Percentiles rank a stretch among this genome's conserved stretches.
phyloP scores from a whole-genome alignment of 495 filamentous ascomycete species.

The Penicillium fimorum region DNA sequence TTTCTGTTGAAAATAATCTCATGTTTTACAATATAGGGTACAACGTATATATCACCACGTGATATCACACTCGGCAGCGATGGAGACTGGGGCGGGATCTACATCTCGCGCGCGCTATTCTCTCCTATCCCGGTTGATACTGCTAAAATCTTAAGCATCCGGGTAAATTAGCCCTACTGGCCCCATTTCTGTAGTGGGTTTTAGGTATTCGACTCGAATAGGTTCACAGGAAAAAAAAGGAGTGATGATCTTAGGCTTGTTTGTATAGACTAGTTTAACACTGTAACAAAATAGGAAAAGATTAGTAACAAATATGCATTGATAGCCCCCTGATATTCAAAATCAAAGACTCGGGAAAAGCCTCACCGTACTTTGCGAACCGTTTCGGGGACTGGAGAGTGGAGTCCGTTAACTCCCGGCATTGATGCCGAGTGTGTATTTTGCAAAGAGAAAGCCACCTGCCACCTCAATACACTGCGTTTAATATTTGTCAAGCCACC shows the following conservation, averaged over 20 bases:
- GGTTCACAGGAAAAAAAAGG: background rate
- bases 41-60: background rate
- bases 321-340: conserved; percentile 8
- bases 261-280: background rate
- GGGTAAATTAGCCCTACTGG: conserved; percentile 7
- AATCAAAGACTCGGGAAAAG: conserved; percentile 12
- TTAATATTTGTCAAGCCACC: conserved; percentile 21
- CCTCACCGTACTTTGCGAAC: conserved; percentile 31
- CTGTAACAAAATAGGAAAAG: background rate
- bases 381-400: conserved; percentile 18
- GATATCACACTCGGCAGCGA: conserved; percentile 11
- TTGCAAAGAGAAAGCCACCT: conserved; percentile 9
- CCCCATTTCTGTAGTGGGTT: conserved; percentile 7
- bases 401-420: conserved; percentile 22
- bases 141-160: background rate
- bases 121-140: conserved; percentile 5
- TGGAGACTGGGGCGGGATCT: conserved; percentile 15
- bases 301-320: background rate
- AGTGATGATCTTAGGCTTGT: background rate
- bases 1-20: background rate
- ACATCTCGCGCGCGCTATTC: conserved; percentile 12
- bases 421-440: conserved; percentile 20
- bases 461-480: conserved; percentile 22
- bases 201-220: background rate
- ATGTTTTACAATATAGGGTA: too few species aligned